Evolutionary conservation across 202 grass and related monocot species (phyloP).

Genomic region (Bolboschoenoplectus hybrid): DNA sequence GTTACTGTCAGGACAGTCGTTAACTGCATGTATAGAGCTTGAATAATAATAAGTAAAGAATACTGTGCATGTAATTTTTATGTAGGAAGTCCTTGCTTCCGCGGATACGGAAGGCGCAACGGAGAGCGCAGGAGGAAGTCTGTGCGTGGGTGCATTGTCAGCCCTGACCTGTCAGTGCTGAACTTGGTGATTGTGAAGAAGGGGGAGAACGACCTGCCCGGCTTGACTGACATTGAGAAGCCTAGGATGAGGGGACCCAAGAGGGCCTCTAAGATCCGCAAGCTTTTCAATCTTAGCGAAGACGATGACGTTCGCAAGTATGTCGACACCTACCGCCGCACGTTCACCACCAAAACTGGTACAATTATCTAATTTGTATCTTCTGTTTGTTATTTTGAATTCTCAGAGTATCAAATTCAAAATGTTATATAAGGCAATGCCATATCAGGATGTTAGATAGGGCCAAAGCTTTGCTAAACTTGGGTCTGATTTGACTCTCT

Average conservation of each 20-base stretch:
- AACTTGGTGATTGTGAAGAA: slow-evolving; percentile 93
- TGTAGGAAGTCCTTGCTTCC: slow-evolving; percentile 77
- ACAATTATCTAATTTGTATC: neutral
- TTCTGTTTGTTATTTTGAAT: neutral
- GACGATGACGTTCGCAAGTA: slow-evolving; percentile 89
- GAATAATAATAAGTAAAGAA: neutral
- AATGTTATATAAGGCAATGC: too few relatives aligned
- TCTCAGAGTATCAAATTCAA: too few relatives aligned
- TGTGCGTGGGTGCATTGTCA: slow-evolving; percentile 84
- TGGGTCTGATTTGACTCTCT: too few relatives aligned
- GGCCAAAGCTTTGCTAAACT: too few relatives aligned
- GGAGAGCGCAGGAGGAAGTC: slow-evolving; percentile 87
- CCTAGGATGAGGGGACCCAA: slow-evolving; percentile 92
- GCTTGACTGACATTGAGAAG: slow-evolving; percentile 77
- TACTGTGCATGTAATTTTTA: neutral
- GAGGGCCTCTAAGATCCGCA: slow-evolving; percentile 85
- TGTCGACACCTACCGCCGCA: slow-evolving; percentile 80
- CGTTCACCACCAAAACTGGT: slow-evolving; percentile 76
- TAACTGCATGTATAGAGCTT: neutral
- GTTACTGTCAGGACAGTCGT: too few relatives aligned
- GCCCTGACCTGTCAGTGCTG: slow-evolving; percentile 73
- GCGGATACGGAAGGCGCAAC: slow-evolving; percentile 66
- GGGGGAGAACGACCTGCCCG: slow-evolving; percentile 74
- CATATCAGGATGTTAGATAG: too few relatives aligned
- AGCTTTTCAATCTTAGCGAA: slow-evolving; percentile 78